Base-by-base conservation (phyloP, 495 filamentous ascomycete genomes). In the Glutinoglossum americanum region DNA sequence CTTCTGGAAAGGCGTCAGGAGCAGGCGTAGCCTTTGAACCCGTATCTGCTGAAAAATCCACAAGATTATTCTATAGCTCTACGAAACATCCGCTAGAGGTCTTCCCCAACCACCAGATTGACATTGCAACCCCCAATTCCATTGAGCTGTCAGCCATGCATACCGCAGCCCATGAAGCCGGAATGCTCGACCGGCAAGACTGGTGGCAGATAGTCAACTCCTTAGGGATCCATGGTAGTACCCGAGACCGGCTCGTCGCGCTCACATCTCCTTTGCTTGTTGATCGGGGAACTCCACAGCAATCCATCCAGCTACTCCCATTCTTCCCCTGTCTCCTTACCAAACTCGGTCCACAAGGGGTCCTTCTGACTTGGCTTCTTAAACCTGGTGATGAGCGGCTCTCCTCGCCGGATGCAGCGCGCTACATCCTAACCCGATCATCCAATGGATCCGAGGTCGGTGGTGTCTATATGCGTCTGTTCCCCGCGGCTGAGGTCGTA, bases 181-280 rank as follows among this genome's bases (percentile, higher is more conserved):
- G 75, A 5, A 75, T 85, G 48, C 80, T 96, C 51, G 81, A 87
- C 11, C 69, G 72, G 10, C 63, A 73, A 0, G 67, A 70, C n/a
- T 96, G 89, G 89, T 95, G 85, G 76, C 63, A 70, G 41, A 65
- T 85, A 57, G 80, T 98, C 60, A 84, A 96, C 64, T 71, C 79
- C 0, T 76, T 98, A 60, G 87, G 63, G 69, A 84, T 73, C 63
- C 70, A 26, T 74, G 77, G 19, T 19, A 25, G 9, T 27, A 73
- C 77, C 2, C 72, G 85, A 25, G 76, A 84, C 26, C 73, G 74
- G 23, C 79, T 94, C 37, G 74, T 83, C 0, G 63, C 70, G 1
- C 67, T 84, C n/a, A 83, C 81, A 6, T 75, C 70, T 11, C 61
- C 64, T 1, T 69, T 67, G 0, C 72, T 94, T 25, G 83, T 87